These are phyloP conservation scores for Amylocystis lapponica DNA, from an alignment of 768 basidiomycete species.

Conservation along the genomic window DNA sequence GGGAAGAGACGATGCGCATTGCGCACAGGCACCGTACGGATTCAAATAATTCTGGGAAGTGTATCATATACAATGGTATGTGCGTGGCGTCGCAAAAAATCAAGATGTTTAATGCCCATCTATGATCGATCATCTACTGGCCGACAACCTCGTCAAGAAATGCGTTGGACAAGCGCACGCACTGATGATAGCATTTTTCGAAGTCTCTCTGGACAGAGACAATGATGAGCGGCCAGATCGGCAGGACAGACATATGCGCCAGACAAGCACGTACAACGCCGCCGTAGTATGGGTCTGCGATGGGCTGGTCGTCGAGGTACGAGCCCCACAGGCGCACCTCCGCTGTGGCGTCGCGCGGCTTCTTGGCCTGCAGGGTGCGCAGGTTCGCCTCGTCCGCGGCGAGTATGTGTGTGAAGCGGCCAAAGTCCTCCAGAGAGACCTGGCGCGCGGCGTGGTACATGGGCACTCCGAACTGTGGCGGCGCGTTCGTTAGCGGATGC, in stretches of 20 bases:
- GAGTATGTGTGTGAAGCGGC: conserved; percentile 74
- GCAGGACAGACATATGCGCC: not conserved
- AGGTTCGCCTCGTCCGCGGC: conserved; percentile 80
- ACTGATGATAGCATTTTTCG: conserved; percentile 74
- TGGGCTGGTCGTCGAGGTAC: conserved; percentile 62
- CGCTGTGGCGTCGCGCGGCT: conserved; percentile 47
- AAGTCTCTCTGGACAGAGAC: conserved; percentile 52
- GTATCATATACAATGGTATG: too few relatives aligned
- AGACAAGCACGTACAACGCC: conserved; percentile 40
- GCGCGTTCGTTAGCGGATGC: not conserved
- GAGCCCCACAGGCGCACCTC: conserved; percentile 76
- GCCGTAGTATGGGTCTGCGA: conserved; percentile 85
- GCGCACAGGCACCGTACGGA: not conserved
- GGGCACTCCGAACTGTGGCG: conserved; percentile 62
- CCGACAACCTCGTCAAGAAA: conserved; percentile 64
- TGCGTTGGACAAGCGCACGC: conserved; percentile 65
- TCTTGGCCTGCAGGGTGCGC: conserved; percentile 48
- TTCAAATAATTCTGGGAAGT: not conserved
- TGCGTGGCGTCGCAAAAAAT: too few relatives aligned
- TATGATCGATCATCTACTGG: conserved; percentile 22
- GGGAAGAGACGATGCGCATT: too few relatives aligned
- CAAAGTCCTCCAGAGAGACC: conserved; percentile 61
- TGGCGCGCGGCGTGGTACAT: conserved; percentile 68
- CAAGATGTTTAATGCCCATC: conserved; percentile 1
- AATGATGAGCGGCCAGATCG: not conserved